phyloP scores from a whole-genome alignment of 208 protist species.

The Borovskyia barvae region DNA sequence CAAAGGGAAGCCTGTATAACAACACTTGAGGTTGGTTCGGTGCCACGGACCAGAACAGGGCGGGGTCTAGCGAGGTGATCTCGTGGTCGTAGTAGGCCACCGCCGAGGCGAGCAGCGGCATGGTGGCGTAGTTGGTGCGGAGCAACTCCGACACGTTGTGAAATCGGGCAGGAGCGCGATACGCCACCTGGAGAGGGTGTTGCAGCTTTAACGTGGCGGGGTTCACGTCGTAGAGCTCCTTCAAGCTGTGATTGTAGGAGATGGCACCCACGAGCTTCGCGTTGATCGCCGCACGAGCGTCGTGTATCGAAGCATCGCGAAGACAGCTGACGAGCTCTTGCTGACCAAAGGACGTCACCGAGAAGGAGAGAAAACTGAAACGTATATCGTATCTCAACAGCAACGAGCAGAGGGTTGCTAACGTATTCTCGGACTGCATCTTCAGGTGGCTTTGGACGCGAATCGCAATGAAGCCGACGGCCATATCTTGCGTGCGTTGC shows the following conservation, averaged over 20 bases:
- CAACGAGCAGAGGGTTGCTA: slow-evolving; percentile 1
- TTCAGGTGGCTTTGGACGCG: background rate
- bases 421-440: background rate
- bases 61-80: slow-evolving; percentile 7
- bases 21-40: slow-evolving; percentile 3
- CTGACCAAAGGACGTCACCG: background rate
- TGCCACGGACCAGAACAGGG: background rate
- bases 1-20: slow-evolving; percentile 5
- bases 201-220: too few species aligned
- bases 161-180: background rate
- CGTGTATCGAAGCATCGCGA: background rate
- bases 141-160: background rate
- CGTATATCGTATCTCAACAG: background rate
- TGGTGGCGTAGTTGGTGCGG: background rate
- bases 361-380: background rate
- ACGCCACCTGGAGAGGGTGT: background rate
- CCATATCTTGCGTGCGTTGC: background rate
- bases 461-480: background rate
- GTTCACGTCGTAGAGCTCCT: slow-evolving; percentile 7
- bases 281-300: too few species aligned
- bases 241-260: slow-evolving; percentile 7
- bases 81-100: slow-evolving; percentile 9
- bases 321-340: slow-evolving; percentile 3
- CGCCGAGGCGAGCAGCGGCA: background rate
- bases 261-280: background rate